Conservation (phyloP, 257 asterid species). For the Lycium barbarum region DNA sequence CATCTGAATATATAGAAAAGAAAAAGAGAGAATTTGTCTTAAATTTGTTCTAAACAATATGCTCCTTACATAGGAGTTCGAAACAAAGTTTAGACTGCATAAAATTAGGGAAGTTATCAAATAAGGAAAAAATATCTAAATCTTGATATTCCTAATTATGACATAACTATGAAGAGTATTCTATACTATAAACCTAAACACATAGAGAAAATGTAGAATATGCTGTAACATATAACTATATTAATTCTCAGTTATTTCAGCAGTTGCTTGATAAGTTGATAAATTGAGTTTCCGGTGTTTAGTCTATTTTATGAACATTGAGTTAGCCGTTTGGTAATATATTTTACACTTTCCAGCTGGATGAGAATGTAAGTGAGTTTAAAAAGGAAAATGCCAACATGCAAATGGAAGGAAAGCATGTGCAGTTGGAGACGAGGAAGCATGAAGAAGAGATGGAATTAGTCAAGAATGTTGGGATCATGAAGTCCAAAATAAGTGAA, state of each 20-base stretch:
- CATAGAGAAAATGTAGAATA: not conserved
- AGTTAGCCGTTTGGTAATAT: not conserved
- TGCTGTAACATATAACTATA: not conserved
- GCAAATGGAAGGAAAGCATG: constrained; percentile 25
- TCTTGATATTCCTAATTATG: constrained; percentile 13
- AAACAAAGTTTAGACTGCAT: not conserved
- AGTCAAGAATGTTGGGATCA: constrained; percentile 39
- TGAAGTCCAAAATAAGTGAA: constrained; percentile 41
- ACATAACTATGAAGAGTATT: not conserved
- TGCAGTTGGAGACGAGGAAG: constrained; percentile 29
- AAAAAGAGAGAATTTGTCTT: not conserved
- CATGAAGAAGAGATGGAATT: constrained; percentile 35
- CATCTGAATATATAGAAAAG: constrained; percentile 14
- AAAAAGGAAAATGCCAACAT: constrained; percentile 32
- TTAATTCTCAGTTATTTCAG: not conserved
- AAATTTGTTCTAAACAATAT: not conserved
- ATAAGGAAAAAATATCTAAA: not conserved
- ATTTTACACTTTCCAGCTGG: constrained; percentile 36
- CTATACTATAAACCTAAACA: not conserved
- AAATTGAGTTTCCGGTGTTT: constrained; percentile 10
- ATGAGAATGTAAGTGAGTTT: constrained; percentile 30
- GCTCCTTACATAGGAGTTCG: not conserved
- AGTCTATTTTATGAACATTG: not conserved
- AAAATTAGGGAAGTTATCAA: not conserved
- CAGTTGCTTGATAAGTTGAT: not conserved